A percentile compares a stretch with the other conserved stretches of the same genome.
These are phyloP conservation scores for Brassica juncea DNA, from an alignment of 345 rosid species.

Conservation along the genomic window DNA sequence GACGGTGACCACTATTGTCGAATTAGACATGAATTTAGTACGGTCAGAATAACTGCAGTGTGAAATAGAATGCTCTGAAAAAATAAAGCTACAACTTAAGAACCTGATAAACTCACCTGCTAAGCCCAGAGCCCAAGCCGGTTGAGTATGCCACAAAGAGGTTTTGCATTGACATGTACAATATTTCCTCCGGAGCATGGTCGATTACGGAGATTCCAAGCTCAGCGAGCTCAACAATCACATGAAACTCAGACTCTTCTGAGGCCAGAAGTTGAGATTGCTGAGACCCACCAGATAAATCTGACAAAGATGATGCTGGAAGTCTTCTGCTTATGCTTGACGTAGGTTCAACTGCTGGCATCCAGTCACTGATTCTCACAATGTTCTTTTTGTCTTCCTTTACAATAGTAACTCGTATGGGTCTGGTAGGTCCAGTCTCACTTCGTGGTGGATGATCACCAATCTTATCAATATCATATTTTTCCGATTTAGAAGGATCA, in stretches of 20 bases:
- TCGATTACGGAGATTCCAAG: slow-evolving; percentile 90
- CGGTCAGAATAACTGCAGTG: slow-evolving; percentile 16
- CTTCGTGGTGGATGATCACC: slow-evolving; percentile 69
- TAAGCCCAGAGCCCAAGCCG: slow-evolving; percentile 89
- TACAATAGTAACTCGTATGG: slow-evolving; percentile 72
- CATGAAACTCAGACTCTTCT: slow-evolving; percentile 79
- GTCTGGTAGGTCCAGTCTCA: slow-evolving; percentile 61
- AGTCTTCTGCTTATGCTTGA: slow-evolving; percentile 42
- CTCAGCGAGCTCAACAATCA: slow-evolving; percentile 82
- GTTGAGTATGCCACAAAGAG: slow-evolving; percentile 84
- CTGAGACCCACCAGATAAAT: slow-evolving; percentile 49
- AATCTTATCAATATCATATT: slow-evolving; percentile 79
- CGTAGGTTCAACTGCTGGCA: slow-evolving; percentile 82
- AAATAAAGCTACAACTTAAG: slow-evolving; percentile 9
- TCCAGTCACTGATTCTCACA: slow-evolving; percentile 83
- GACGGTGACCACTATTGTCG: not conserved
- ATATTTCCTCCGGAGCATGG: slow-evolving; percentile 93
- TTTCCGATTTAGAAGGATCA: slow-evolving; percentile 59
- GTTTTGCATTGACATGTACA: slow-evolving; percentile 83
- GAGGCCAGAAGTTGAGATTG: slow-evolving; percentile 47
- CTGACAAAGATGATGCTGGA: slow-evolving; percentile 45
- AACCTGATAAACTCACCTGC: slow-evolving; percentile 56
- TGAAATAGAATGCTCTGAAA: slow-evolving; percentile 7
- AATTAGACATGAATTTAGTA: not conserved
- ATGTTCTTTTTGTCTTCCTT: slow-evolving; percentile 85